Evolutionary conservation across 2,329 filamentous ascomycete genomes (phyloP).

Genomic region (Elsinoe ampelina): DNA sequence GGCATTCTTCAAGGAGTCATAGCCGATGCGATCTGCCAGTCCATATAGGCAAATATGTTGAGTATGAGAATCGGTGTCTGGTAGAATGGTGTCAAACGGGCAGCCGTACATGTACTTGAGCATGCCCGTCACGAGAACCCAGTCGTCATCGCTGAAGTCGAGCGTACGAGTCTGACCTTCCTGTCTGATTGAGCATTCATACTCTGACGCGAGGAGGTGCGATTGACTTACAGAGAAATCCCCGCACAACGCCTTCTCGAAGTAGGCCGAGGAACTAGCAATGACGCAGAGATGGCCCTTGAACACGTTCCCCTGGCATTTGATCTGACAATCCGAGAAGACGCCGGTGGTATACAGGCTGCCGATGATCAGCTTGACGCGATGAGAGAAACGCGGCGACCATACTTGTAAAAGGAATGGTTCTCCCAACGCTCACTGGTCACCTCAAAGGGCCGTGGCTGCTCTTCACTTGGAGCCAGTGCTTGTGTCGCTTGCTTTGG

Average conservation of each 20-base stretch:
- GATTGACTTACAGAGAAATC: not conserved
- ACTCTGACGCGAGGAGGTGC: too few species aligned
- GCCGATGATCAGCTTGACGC: too few species aligned
- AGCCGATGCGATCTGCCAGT: not conserved
- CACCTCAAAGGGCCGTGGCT: too few species aligned
- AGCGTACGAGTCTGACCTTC: not conserved
- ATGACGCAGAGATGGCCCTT: not conserved
- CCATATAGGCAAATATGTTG: not conserved
- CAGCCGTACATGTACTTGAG: not conserved
- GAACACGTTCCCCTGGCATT: not conserved
- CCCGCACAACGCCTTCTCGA: not conserved
- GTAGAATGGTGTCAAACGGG: not conserved
- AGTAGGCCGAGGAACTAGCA: not conserved
- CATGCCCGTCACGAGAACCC: not conserved
- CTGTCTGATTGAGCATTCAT: not conserved
- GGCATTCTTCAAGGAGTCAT: not conserved
- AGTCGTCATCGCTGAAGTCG: not conserved
- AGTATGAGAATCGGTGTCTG: not conserved
- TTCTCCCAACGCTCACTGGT: too few species aligned
- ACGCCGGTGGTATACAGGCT: not conserved
- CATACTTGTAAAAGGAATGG: too few species aligned
- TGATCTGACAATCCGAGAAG: not conserved
- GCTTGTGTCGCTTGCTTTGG: too few species aligned
- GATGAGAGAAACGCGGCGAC: too few species aligned
- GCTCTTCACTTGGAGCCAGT: too few species aligned